Evolutionary conservation across 495 filamentous ascomycete species (phyloP), one percentile per base, ranked within the genome.

Genomic region (Ramalina intermedia): DNA sequence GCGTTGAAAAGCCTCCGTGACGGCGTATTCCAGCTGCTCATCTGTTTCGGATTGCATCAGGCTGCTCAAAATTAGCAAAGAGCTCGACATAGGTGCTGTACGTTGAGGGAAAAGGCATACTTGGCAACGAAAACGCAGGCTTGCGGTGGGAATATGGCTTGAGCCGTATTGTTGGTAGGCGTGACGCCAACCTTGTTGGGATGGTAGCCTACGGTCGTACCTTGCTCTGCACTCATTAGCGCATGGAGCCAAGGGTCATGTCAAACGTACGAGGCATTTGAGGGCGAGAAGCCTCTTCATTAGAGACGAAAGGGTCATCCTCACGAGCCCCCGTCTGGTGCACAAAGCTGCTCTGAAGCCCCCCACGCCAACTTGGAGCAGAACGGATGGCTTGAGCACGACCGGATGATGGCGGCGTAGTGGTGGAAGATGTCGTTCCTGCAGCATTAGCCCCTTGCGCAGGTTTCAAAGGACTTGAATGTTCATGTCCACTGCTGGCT

Each of bases 111-210:
- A 9, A 33, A 33, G 12, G 5, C 29, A 33, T 33, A 80, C 78
- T 82, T 82, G 9, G 79, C 79, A 40, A 81, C 75, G 50, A 82
- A 81, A 14, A 81, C 67, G 52, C 79, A 80, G 49, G 72, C 69
- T 27, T 63, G 66, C 3, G 75, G 63, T 6, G 71, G 70, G 42
- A 74, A 76, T 41, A 74, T 58, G 6, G 62, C 63, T 52, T 81
- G 79, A n/a, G 75, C 71, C 49, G 79, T 77, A n/a, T 71, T 62
- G 46, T 62, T 58, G 7, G 60, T 58, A 44, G 65, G 49, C 29
- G 47, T 41, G 21, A 55, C 39, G 17, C 51, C 51, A 20, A 57
- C 39, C 14, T 57, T 54, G 49, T 63, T 57, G 35, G 51, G 37
- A 47, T 47, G 53, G 50, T 48, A 50, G 16, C 24, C 37, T 20